These are phyloP conservation scores for Tetrahymena borealis DNA, from an alignment of 73 alveolate species.

Conservation along the genomic window DNA sequence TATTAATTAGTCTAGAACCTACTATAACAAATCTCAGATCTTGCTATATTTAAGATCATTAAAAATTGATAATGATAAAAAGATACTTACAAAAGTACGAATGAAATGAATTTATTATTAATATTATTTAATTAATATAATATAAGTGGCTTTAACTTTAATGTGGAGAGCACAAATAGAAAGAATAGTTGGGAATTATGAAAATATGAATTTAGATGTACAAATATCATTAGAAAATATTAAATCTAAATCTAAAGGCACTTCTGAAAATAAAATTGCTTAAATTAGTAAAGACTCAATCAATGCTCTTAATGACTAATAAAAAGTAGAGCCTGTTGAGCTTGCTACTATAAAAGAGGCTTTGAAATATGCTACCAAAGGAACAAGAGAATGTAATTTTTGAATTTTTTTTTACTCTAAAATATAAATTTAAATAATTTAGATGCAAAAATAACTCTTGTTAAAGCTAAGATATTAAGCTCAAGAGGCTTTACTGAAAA, in stretches of 20 bases:
- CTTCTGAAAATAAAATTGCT: background rate
- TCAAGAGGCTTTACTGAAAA: background rate
- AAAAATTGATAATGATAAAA: no score
- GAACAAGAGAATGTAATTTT: background rate
- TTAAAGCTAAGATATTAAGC: background rate
- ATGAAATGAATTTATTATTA: no score
- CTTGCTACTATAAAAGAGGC: background rate
- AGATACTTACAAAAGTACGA: no score
- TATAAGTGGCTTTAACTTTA: background rate
- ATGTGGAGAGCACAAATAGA: background rate
- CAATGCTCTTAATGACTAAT: background rate
- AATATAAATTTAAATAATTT: background rate
- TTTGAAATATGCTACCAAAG: background rate
- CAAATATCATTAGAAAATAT: background rate
- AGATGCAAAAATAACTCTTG: background rate
- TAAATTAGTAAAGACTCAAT: background rate
- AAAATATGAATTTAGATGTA: background rate
- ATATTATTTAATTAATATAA: background rate
- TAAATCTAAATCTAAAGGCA: background rate
- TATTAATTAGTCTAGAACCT: background rate
- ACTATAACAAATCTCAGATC: no score
- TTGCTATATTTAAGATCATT: no score
- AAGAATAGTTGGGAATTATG: background rate
- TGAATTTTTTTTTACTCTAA: background rate
- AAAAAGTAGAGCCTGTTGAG: background rate